Evolutionary conservation across 768 basidiomycete genomes (phyloP).

Genomic region (Lentinus brumalis): DNA sequence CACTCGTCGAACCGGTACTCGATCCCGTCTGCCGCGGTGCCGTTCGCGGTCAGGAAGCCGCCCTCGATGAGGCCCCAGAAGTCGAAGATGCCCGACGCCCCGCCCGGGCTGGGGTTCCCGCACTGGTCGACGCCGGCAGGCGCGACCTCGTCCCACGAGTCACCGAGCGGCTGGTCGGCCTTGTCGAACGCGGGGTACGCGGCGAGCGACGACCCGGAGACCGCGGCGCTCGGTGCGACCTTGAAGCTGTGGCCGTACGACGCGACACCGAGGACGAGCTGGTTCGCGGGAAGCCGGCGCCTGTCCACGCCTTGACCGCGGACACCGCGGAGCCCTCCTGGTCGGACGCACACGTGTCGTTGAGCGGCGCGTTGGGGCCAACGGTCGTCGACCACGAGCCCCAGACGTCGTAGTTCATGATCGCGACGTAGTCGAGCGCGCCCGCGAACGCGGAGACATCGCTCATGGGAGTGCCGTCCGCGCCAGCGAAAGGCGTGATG

Average conservation of each 20-base stretch:
- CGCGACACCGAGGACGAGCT: constrained; percentile 84
- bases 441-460: constrained; percentile 75
- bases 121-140: constrained; percentile 37
- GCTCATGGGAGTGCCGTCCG: constrained; percentile 54
- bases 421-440: constrained; percentile 62
- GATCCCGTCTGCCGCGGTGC: constrained; percentile 49
- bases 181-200: constrained; percentile 52
- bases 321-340: constrained; percentile 76
- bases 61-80: constrained; percentile 60
- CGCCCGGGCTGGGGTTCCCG: constrained; percentile 38
- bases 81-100: constrained; percentile 52
- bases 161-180: constrained; percentile 37
- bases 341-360: constrained; percentile 52
- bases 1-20: constrained; percentile 37
- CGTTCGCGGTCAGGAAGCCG: constrained; percentile 52
- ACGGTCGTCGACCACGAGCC: constrained; percentile 50
- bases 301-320: constrained; percentile 72
- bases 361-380: constrained; percentile 87
- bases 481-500: constrained; percentile 46
- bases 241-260: constrained; percentile 77
- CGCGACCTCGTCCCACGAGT: constrained; percentile 24
- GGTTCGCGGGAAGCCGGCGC: constrained; percentile 67
- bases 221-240: constrained; percentile 30
- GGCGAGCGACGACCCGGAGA: constrained; percentile 27
- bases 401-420: constrained; percentile 73